phyloP scores from a whole-genome alignment of 2,329 filamentous ascomycete genomes.

The Trichoderma aggressivum region DNA sequence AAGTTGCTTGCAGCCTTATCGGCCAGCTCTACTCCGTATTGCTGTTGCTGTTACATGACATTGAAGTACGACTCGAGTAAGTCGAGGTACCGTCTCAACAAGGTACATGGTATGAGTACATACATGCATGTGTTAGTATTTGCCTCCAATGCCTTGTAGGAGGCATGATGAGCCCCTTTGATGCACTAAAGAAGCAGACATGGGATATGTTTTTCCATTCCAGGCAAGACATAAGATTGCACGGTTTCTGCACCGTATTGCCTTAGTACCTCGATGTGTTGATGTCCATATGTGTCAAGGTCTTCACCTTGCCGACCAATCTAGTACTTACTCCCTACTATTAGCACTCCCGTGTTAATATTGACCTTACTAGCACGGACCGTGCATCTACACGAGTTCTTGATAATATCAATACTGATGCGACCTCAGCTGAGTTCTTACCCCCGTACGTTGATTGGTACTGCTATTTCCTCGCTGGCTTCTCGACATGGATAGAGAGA shows the following conservation, averaged over 20 bases:
- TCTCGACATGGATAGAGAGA: not conserved
- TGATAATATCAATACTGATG: not conserved
- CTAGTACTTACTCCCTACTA: not conserved
- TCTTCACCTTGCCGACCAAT: not conserved
- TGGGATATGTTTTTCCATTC: not conserved
- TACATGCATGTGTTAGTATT: too few species aligned
- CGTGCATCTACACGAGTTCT: not conserved
- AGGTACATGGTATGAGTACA: not conserved
- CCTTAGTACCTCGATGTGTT: not conserved
- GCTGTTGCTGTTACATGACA: not conserved
- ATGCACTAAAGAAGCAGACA: not conserved
- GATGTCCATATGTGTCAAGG: too few species aligned
- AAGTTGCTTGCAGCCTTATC: conserved; percentile 7
- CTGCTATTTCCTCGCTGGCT: not conserved
- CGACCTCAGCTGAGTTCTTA: not conserved
- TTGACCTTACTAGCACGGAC: not conserved
- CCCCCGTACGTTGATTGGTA: not conserved
- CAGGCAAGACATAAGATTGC: not conserved
- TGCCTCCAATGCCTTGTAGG: not conserved
- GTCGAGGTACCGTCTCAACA: not conserved
- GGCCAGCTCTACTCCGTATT: not conserved
- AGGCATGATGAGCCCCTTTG: not conserved
- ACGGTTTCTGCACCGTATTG: not conserved
- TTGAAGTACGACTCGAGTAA: not conserved
- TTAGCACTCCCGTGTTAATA: too few species aligned